Percentiles rank a stretch among this genome's conserved stretches.
Conservation (phyloP, 1,284 basidiomycete species). For the Lignosus rhinocerotis region DNA sequence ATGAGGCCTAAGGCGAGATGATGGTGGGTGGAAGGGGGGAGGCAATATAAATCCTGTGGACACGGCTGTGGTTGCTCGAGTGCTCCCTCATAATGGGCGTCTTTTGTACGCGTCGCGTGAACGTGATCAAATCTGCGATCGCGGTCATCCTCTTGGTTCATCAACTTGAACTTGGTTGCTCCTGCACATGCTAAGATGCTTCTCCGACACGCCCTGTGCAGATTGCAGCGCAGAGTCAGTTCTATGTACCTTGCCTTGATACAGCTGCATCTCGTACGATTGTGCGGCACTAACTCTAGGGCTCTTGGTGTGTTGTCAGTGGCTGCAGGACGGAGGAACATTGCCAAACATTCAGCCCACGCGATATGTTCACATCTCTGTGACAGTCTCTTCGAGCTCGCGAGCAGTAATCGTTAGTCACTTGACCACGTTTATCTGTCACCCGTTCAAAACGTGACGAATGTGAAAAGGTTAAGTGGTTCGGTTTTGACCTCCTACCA, state of each 20-base stretch:
- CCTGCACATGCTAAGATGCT: not conserved
- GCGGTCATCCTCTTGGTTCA: not conserved
- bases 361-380: no score
- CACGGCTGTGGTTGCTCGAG: slow-evolving; percentile 22
- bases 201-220: no score
- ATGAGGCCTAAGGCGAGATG: not conserved
- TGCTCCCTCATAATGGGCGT: slow-evolving; percentile 11
- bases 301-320: no score
- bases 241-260: no score
- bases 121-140: slow-evolving; percentile 15
- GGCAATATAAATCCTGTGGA: not conserved
- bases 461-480: not conserved
- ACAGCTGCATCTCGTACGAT: no score
- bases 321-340: no score
- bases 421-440: no score
- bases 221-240: no score
- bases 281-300: no score
- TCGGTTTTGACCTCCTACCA: not conserved
- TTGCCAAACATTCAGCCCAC: no score
- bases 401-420: no score
- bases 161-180: not conserved
- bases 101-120: slow-evolving; percentile 19
- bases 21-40: slow-evolving; percentile 5
- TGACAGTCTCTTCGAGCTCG: no score
- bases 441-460: not conserved